Base-by-base conservation (phyloP, 2,329 filamentous ascomycete species). In the Tolypocladium tundrense region DNA sequence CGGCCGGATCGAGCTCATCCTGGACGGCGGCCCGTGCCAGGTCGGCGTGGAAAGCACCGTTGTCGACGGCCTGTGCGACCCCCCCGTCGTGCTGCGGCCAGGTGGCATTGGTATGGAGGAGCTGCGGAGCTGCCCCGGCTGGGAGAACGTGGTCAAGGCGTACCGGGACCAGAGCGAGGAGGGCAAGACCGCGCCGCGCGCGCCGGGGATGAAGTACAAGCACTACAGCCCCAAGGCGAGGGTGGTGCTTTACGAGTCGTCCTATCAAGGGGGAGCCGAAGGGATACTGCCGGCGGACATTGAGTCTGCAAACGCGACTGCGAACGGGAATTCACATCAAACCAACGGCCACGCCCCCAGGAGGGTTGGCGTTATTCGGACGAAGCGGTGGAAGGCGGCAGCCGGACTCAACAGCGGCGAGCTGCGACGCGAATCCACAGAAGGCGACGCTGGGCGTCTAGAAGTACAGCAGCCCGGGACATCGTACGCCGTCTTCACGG, bases 181-280 rank as follows among this genome's bases (percentile, higher is more conserved):
- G 24, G 87, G 83, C 6, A 83, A 82, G 55, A 76, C 70, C 1
- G 80, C 81, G 11, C 94, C 94, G 0, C 81, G 90, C 58, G 94
- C 94, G 1, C 94, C 94, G 0, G 94, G 94, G 1, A 99, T 99
- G 94, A 99, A 99, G 74, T 99, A 99, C 71, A 90, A 94, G 69
- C 94, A 99, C 70, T 99, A 99, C 68, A 96, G 92, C 50, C 94
- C 94, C 1, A 90, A 87, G 70, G 95, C 94, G 1, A 85, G 81
- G 52, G 92, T 99, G 2, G 77, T 96, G 16, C 77, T 97, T 1
- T 96, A 91, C 68, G 90, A 96, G 69, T 73, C 82, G 33, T 71
- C 67, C 42, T 75, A 68, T 70, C 61, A 60, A 14, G 64, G 60
- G 13, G 71, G 73, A 27, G 62, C 64, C 50, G 67, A 67, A 11